phyloP scores from a whole-genome alignment of 345 rosid genomes.

The Arabidopsis arenosa region DNA sequence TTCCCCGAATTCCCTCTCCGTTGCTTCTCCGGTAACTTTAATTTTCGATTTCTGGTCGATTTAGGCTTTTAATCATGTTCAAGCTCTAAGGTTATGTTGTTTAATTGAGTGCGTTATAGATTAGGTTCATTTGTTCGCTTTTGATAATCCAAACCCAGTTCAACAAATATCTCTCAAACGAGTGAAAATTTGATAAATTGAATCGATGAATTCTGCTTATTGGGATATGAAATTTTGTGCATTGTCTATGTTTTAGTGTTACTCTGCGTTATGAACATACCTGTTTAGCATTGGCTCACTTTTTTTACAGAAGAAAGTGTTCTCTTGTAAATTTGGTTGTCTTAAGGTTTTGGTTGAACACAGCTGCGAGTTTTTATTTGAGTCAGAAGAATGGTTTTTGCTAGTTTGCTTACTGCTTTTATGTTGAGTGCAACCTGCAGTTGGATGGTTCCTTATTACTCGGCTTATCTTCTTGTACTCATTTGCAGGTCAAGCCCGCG shows the following conservation, averaged over 20 bases:
- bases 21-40: slow-evolving; percentile 52
- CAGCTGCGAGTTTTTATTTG: no score
- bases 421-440: background rate
- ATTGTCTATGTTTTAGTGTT: background rate
- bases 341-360: no score
- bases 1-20: slow-evolving; percentile 49
- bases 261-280: no score
- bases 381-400: no score
- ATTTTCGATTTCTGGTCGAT: background rate
- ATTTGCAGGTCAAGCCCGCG: slow-evolving; percentile 61
- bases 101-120: background rate
- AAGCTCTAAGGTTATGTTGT: background rate
- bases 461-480: slow-evolving; percentile 38
- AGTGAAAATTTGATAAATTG: background rate
- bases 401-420: no score
- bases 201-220: background rate
- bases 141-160: background rate
- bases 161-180: background rate
- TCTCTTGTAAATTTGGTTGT: no score
- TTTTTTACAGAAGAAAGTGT: no score
- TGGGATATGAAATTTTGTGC: background rate
- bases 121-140: background rate
- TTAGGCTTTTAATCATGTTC: background rate
- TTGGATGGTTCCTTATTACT: background rate
- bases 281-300: no score